Base-by-base conservation (phyloP, 73 alveolate genomes). In the Blepharisma japonicum region DNA sequence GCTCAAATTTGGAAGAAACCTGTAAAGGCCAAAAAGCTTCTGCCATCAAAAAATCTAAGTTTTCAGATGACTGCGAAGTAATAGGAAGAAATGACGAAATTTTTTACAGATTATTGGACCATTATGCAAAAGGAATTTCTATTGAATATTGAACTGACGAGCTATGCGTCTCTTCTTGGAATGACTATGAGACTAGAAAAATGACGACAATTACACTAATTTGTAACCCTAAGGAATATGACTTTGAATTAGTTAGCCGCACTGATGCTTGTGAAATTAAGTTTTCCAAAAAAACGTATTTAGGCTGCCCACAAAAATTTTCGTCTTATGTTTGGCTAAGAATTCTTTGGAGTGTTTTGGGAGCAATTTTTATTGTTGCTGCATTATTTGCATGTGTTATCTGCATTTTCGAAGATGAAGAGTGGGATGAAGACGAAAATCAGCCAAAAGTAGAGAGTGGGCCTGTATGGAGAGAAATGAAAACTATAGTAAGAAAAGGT, bases 21-120 rank as follows among this genome's bases (percentile, higher is more conserved):
- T 61, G 74, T 5, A 39, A 25, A 61, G 74, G 74, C 46, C 74
- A 61, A 61, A 20, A 61, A n/a, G 74, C 74, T 0, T 61, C 74
- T 18, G 74, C 46, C 47, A 61, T 61, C 46, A 14, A 18, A 18
- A 14, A 14, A 8, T 61, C 74, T 39, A 61, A 61, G 23, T n/a
- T 61, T n/a, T 8, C n/a, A 2, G 74, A n/a, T 25, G 49, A 61
- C 74, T 61, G 74, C 5, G 49, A 61, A 5, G 23, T 61, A 1
- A 8, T 61, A 9, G 74, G 74, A 8, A n/a, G 47, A 8, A n/a
- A 61, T 61, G 50, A 61, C 18, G 6, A 8, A 25, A 25, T 9
- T 25, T 61, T 20, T 25, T n/a, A 14, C 18, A 61, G 18, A 61
- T 9, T 14, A 14, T 61, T 20, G 46, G 47, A 25, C 18, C 50